Evolutionary conservation across 495 filamentous ascomycete genomes (phyloP), one percentile per base, ranked within the genome.

Genomic region (Pseudevernia furfuracea): DNA sequence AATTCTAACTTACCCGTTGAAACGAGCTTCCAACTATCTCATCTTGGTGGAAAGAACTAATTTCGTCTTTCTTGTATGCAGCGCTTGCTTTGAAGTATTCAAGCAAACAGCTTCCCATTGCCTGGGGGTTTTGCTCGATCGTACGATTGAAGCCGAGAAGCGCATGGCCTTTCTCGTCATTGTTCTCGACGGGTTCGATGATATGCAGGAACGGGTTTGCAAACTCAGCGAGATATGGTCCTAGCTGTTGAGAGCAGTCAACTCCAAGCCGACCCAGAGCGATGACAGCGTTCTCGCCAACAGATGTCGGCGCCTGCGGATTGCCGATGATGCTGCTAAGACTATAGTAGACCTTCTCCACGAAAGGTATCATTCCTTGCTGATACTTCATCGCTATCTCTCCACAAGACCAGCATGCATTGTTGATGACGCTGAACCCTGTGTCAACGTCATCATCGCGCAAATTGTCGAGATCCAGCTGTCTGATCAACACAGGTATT

Each of bases 401-500:
- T 23, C 94, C 94, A 30, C 85, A 88, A 38, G 92, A 94, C 94
- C 94, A 99, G 78, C 95, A 97, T 37, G 94, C 92, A 72, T 99
- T 99, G 81, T 97, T 99, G 63, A 97, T 82, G 23, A 96, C 93
- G 53, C 89, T 88, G 74, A 96, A 97, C 11, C 87, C 86, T 11
- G 84, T 90, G 62, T 85, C 80, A 36, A 87, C 81, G 64, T 91
- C 88, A 58, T 91, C 87, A 59, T 90, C 85, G 10, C 84, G 75
- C 55, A 91, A 84, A 58, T 83, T 77, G 63, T 90, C 88, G 53
- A 97, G 77, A 69, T 97, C 92, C 39, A 99, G 80, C 68, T 96
- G 91, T 63, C 86, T 83, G 69, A 96, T 82, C n/a, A 97, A 78
- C 12, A 90, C 82, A 4, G 91, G 88, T 72, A 96, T 76, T 53